phyloP scores from a whole-genome alignment of 345 rosid species.

The Rubroshorea leprosula region DNA sequence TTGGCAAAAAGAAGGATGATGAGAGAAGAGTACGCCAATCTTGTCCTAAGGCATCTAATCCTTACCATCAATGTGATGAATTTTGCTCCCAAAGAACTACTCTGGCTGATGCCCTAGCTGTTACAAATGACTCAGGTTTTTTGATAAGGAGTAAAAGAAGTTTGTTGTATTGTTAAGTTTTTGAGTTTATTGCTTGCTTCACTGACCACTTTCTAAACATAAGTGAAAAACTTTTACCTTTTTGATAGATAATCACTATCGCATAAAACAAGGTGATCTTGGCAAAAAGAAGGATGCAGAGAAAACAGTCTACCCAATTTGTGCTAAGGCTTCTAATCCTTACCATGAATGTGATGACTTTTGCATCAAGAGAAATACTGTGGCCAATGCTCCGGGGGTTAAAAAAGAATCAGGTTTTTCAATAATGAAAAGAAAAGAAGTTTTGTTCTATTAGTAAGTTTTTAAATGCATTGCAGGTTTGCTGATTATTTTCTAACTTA shows the following conservation, averaged over 20 bases:
- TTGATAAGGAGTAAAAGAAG: neutral
- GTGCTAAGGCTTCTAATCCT: constrained; percentile 48
- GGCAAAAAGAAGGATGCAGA: constrained; percentile 35
- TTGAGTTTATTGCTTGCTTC: neutral
- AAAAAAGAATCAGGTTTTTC: constrained; percentile 43
- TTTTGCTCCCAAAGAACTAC: constrained; percentile 4
- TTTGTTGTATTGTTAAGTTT: neutral
- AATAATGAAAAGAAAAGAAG: neutral
- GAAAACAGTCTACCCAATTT: constrained; percentile 30
- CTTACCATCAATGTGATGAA: constrained; percentile 34
- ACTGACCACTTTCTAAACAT: constrained; percentile 1
- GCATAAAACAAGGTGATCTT: constrained; percentile 26
- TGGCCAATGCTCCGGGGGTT: constrained; percentile 22
- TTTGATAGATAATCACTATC: constrained; percentile 30
- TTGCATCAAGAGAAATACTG: constrained; percentile 35
- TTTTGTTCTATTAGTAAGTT: neutral
- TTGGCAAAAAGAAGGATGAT: constrained; percentile 33
- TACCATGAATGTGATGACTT: constrained; percentile 51
- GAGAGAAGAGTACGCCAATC: constrained; percentile 36
- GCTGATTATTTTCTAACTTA: neutral
- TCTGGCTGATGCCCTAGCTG: neutral
- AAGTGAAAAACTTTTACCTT: constrained; percentile 15
- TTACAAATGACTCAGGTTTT: constrained; percentile 11
- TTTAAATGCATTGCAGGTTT: neutral
- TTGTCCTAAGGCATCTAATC: constrained; percentile 51